Evolutionary conservation across 768 basidiomycete species (phyloP).

Genomic region (Leccinum barrowsii): DNA sequence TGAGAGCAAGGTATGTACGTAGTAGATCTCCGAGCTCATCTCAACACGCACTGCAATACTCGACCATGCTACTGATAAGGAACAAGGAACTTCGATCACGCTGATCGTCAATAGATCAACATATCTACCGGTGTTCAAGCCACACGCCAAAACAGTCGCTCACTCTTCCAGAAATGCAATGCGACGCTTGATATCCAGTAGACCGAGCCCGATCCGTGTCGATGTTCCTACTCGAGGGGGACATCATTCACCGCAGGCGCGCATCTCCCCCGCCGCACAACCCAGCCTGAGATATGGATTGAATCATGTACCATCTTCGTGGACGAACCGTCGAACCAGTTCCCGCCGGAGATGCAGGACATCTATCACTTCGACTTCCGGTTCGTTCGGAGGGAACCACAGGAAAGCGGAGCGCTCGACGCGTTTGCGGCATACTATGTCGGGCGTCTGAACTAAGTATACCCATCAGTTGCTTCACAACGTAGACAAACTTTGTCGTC

Average conservation of each 20-base stretch:
- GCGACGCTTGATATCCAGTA: slow-evolving; percentile 25
- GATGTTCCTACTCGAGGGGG: slow-evolving; percentile 32
- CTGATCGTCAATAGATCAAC: neutral
- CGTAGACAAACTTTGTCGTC: slow-evolving; percentile 35
- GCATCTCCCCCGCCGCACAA: slow-evolving; percentile 24
- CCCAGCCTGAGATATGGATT: slow-evolving; percentile 25
- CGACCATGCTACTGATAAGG: slow-evolving; percentile 14
- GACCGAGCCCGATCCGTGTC: slow-evolving; percentile 17
- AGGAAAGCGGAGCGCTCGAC: slow-evolving; percentile 32
- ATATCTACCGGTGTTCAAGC: slow-evolving; percentile 5
- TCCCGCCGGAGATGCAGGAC: slow-evolving; percentile 16
- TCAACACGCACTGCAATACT: neutral
- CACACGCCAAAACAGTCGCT: slow-evolving; percentile 12
- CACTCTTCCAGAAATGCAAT: slow-evolving; percentile 19
- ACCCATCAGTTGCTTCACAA: slow-evolving; percentile 30
- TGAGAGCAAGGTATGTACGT: neutral
- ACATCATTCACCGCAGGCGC: slow-evolving; percentile 25
- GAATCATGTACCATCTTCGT: slow-evolving; percentile 23
- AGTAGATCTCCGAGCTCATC: neutral
- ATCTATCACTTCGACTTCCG: neutral
- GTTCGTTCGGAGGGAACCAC: slow-evolving; percentile 6
- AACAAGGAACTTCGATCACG: neutral
- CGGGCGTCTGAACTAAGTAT: slow-evolving; percentile 27
- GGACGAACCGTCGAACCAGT: slow-evolving; percentile 34
- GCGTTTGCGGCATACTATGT: slow-evolving; percentile 29